These are phyloP conservation scores for Anthoceros angustus DNA, from an alignment of 225 moss, liverwort and hornwort genomes.

Conservation along the genomic window DNA sequence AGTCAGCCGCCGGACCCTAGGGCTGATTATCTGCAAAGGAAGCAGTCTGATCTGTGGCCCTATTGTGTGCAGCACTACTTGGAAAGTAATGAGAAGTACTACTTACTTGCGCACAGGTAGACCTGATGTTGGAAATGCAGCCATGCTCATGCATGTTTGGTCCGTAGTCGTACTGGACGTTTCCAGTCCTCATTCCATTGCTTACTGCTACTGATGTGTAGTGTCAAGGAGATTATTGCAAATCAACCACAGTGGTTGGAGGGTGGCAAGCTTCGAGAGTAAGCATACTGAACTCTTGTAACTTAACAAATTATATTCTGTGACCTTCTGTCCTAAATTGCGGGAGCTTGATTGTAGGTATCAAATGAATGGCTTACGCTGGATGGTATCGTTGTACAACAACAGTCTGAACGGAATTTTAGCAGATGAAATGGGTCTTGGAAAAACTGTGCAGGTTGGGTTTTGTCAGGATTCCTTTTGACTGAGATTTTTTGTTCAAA, in stretches of 20 bases:
- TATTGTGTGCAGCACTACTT: slow-evolving; percentile 75
- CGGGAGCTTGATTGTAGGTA: slow-evolving; percentile 39
- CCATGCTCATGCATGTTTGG: no score
- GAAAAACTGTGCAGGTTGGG: slow-evolving; percentile 87
- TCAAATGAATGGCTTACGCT: slow-evolving; percentile 90
- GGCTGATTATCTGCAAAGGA: not conserved
- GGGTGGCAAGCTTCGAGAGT: slow-evolving; percentile 98
- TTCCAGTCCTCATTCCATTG: not conserved
- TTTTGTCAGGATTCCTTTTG: not conserved
- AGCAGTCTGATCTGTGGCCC: not conserved
- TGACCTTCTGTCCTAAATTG: not conserved
- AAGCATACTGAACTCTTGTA: slow-evolving; percentile 18
- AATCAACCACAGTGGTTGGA: slow-evolving; percentile 67
- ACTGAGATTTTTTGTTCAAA: not conserved
- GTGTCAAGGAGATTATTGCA: slow-evolving; percentile 86
- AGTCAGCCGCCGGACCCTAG: not conserved
- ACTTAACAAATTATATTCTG: not conserved
- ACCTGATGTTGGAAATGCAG: slow-evolving; percentile 4
- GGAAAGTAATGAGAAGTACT: slow-evolving; percentile 97
- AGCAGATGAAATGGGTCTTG: slow-evolving; percentile 99
- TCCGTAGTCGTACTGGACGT: no score
- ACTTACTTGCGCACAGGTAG: slow-evolving; percentile 87
- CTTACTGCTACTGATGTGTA: slow-evolving; percentile 15
- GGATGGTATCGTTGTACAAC: slow-evolving; percentile 98
- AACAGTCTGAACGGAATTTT: slow-evolving; percentile 94